phyloP scores from a whole-genome alignment of 2,329 filamentous ascomycete species.

The Exophiala phaeomuriformis region DNA sequence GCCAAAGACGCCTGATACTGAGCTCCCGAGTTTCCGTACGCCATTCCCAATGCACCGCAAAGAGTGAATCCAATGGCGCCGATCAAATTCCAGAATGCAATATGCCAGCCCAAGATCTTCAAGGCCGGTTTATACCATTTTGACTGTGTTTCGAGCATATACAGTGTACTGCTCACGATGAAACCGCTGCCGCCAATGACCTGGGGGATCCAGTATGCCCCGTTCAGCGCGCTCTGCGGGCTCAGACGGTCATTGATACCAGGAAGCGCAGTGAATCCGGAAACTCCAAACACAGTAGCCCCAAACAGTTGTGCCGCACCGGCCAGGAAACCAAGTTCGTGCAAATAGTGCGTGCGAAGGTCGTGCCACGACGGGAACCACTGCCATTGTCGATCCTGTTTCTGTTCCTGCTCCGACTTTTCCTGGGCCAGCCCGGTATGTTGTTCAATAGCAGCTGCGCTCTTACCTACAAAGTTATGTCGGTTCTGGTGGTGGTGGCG shows the following conservation, averaged over 20 bases:
- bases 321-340: slow-evolving; percentile 57
- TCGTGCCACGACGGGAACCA: slow-evolving; percentile 56
- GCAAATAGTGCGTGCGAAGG: slow-evolving; percentile 53
- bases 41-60: slow-evolving; percentile 51
- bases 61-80: slow-evolving; percentile 58
- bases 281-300: slow-evolving; percentile 58
- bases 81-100: slow-evolving; percentile 59
- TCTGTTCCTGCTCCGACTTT: slow-evolving; percentile 5
- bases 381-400: slow-evolving; percentile 39
- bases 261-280: slow-evolving; percentile 54
- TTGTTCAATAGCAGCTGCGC: slow-evolving; percentile 3
- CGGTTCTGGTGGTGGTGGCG: slow-evolving; percentile 21
- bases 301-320: slow-evolving; percentile 50
- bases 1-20: slow-evolving; percentile 45
- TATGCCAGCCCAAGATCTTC: slow-evolving; percentile 57
- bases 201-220: slow-evolving; percentile 56
- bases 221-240: slow-evolving; percentile 40
- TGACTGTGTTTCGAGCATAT: slow-evolving; percentile 60
- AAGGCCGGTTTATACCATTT: slow-evolving; percentile 56
- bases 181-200: slow-evolving; percentile 58
- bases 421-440: not conserved
- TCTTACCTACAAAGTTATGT: slow-evolving; percentile 34
- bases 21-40: slow-evolving; percentile 35
- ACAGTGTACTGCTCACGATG: slow-evolving; percentile 51
- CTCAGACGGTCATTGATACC: slow-evolving; percentile 47